These are phyloP conservation scores for Brassica cretica DNA, from an alignment of 345 rosid species.

Conservation along the genomic window DNA sequence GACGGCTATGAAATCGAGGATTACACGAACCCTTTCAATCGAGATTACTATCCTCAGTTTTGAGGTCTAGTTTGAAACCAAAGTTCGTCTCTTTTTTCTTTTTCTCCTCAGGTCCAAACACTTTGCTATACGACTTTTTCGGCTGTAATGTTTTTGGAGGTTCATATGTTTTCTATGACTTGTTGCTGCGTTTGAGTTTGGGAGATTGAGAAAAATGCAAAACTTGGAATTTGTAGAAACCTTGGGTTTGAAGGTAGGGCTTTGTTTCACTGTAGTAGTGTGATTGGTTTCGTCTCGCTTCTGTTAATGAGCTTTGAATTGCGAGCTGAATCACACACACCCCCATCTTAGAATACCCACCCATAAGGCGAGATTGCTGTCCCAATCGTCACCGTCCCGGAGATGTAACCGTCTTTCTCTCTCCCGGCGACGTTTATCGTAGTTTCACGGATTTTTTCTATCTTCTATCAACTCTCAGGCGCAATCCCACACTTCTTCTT, in stretches of 20 bases:
- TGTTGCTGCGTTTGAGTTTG: not conserved
- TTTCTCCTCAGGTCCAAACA: conserved; percentile 3
- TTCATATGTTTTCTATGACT: not conserved
- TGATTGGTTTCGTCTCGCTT: not conserved
- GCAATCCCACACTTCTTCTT: not conserved
- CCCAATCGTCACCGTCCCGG: not conserved
- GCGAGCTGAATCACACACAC: no score
- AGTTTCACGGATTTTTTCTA: no score
- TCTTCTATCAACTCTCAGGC: no score
- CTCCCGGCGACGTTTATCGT: no score
- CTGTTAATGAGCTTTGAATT: no score
- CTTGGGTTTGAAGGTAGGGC: not conserved
- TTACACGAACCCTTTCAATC: conserved; percentile 22
- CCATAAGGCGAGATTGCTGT: not conserved
- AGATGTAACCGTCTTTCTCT: no score
- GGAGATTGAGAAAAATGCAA: not conserved
- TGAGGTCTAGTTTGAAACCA: conserved; percentile 23
- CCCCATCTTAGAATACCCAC: not conserved
- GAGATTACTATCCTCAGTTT: conserved; percentile 15
- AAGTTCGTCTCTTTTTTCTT: not conserved
- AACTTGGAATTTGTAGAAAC: not conserved
- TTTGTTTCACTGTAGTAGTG: not conserved
- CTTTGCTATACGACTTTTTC: not conserved
- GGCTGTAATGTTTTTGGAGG: not conserved
- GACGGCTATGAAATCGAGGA: conserved; percentile 30